Percentiles rank a stretch among this genome's conserved stretches.
Evolutionary conservation across 768 basidiomycete genomes (phyloP).

Genomic region (Ramaria rubella): DNA sequence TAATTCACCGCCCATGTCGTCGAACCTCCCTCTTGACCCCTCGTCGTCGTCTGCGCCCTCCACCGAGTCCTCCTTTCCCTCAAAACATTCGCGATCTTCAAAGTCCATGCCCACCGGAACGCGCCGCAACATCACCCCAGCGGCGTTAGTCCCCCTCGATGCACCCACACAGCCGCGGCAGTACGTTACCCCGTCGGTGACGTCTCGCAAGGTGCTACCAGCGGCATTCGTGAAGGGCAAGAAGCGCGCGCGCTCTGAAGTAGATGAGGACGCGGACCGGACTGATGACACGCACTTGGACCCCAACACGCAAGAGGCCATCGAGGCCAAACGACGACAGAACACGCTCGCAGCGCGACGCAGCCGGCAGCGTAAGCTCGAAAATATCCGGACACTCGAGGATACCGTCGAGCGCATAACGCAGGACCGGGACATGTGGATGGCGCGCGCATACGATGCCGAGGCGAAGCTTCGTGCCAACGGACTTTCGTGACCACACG

Average conservation of each 20-base stretch:
- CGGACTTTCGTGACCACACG: not conserved
- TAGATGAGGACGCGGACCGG: slow-evolving; percentile 45
- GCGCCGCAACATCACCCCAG: slow-evolving; percentile 62
- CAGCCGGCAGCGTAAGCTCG: slow-evolving; percentile 66
- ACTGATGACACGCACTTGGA: slow-evolving; percentile 34
- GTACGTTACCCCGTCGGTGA: slow-evolving; percentile 66
- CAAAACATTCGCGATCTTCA: slow-evolving; percentile 16
- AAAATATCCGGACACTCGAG: slow-evolving; percentile 63
- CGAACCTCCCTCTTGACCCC: not conserved
- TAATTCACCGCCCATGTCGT: not conserved
- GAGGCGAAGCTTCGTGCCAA: slow-evolving; percentile 40
- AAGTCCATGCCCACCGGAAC: slow-evolving; percentile 49
- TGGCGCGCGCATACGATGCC: slow-evolving; percentile 40
- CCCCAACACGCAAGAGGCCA: slow-evolving; percentile 48
- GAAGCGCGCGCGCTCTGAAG: slow-evolving; percentile 48
- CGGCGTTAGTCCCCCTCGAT: slow-evolving; percentile 56
- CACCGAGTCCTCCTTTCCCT: not conserved
- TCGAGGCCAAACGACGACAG: slow-evolving; percentile 70
- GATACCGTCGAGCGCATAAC: slow-evolving; percentile 44
- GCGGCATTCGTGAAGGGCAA: slow-evolving; percentile 50
- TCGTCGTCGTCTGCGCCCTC: not conserved
- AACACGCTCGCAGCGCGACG: slow-evolving; percentile 84
- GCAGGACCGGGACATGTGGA: slow-evolving; percentile 58
- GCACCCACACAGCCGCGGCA: slow-evolving; percentile 76
- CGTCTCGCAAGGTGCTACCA: slow-evolving; percentile 74